Percentiles rank a stretch among this genome's conserved stretches.
These are phyloP conservation scores for Camillea tinctor DNA, from an alignment of 2,329 filamentous ascomycete genomes.

Conservation along the genomic window DNA sequence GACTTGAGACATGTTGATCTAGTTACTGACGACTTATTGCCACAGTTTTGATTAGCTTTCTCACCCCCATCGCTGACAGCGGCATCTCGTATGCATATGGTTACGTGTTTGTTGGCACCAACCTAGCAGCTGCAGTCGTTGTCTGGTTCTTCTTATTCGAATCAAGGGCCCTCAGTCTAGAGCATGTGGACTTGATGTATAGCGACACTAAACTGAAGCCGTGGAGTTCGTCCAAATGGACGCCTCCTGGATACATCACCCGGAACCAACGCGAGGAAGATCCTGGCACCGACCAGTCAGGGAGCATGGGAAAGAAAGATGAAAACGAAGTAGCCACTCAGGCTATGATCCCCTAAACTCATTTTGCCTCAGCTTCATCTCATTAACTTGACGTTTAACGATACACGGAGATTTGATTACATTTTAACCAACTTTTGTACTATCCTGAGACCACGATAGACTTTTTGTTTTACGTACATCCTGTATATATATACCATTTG, in stretches of 20 bases:
- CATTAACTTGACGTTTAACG: no score
- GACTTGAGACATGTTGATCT: not conserved
- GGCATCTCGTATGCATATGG: constrained; percentile 63
- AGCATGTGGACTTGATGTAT: constrained; percentile 73
- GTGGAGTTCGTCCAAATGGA: constrained; percentile 58
- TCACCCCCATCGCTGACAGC: constrained; percentile 63
- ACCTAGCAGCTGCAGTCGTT: constrained; percentile 55
- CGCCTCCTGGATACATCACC: constrained; percentile 44
- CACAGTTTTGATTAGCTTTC: constrained; percentile 61
- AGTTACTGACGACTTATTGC: not conserved
- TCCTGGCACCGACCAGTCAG: not conserved
- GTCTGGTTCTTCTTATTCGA: constrained; percentile 72
- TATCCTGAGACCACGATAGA: no score
- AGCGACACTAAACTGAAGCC: constrained; percentile 56
- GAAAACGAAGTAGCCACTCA: not conserved
- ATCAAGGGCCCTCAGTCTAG: constrained; percentile 62
- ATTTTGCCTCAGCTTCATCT: not conserved
- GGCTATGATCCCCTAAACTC: not conserved
- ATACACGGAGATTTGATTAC: no score
- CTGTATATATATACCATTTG: no score
- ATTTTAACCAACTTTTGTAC: no score
- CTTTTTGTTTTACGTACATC: no score
- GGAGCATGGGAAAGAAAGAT: not conserved
- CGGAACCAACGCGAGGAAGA: constrained; percentile 29
- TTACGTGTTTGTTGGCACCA: constrained; percentile 64